Evolutionary conservation across 192 early-diverging fungal species (phyloP).

Genomic region (Rhizoclosmatium globosum): DNA sequence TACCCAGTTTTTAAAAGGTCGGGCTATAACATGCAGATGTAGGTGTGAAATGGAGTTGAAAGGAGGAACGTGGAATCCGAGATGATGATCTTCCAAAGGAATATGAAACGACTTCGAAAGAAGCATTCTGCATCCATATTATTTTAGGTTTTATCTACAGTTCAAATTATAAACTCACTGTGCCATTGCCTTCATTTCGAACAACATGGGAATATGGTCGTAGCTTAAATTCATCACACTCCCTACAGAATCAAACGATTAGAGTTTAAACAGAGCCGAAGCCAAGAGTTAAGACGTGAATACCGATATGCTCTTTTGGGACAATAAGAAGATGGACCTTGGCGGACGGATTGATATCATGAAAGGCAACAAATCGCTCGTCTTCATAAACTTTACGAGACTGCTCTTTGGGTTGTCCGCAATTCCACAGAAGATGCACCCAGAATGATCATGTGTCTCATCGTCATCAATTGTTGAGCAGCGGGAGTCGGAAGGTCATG

Average conservation of each 20-base stretch:
- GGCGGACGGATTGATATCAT: constrained; percentile 51
- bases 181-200: constrained; percentile 33
- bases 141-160: no score
- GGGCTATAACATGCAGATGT: constrained; percentile 71
- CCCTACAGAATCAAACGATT: neutral
- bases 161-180: neutral
- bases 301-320: constrained; percentile 44
- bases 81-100: constrained; percentile 37
- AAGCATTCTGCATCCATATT: no score
- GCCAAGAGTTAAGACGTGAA: neutral
- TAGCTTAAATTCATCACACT: constrained; percentile 22
- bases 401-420: constrained; percentile 1
- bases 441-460: neutral
- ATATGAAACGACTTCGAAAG: constrained; percentile 9
- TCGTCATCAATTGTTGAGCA: neutral
- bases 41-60: constrained; percentile 74
- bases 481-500: neutral
- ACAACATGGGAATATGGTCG: constrained; percentile 12
- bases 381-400: constrained; percentile 39
- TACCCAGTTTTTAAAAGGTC: constrained; percentile 56
- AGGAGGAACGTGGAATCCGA: constrained; percentile 79
- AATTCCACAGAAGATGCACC: constrained; percentile 39
- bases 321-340: constrained; percentile 47
- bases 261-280: neutral
- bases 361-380: constrained; percentile 49